phyloP scores from a whole-genome alignment of 805 yeast genomes.

The Zygoascus bituminiphila region DNA sequence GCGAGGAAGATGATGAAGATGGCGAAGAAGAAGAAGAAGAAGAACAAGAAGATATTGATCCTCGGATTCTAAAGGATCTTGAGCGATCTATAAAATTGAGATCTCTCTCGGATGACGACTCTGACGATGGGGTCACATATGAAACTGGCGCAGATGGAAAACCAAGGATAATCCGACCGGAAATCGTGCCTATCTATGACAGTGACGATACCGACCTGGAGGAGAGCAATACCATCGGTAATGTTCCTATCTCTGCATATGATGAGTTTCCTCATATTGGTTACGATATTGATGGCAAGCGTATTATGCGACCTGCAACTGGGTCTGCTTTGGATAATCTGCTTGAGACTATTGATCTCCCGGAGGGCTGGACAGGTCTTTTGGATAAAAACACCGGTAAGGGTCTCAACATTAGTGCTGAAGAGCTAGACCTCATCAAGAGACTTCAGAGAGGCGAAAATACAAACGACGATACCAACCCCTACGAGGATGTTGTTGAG shows the following conservation, averaged over 20 bases:
- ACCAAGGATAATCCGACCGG: slow-evolving; percentile 73
- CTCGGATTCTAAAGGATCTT: slow-evolving; percentile 41
- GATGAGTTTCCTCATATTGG: slow-evolving; percentile 98
- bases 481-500: slow-evolving; percentile 89
- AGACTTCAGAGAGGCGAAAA: slow-evolving; percentile 79
- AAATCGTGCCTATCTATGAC: slow-evolving; percentile 90
- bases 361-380: slow-evolving; percentile 98
- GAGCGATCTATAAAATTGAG: slow-evolving; percentile 56
- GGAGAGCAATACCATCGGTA: slow-evolving; percentile 84
- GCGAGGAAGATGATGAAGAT: slow-evolving; percentile 19
- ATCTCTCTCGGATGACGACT: slow-evolving; percentile 29
- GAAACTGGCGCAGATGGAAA: slow-evolving; percentile 56
- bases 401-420: slow-evolving; percentile 70
- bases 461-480: slow-evolving; percentile 71
- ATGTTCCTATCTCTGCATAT: slow-evolving; percentile 85
- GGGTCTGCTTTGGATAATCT: slow-evolving; percentile 90
- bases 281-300: slow-evolving; percentile 91
- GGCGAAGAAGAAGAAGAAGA: slow-evolving; percentile 17
- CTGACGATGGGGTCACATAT: slow-evolving; percentile 28
- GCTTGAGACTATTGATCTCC: slow-evolving; percentile 83
- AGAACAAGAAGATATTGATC: slow-evolving; percentile 30
- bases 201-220: slow-evolving; percentile 83
- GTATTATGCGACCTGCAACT: slow-evolving; percentile 98
- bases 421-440: slow-evolving; percentile 81
- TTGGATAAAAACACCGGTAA: slow-evolving; percentile 84